A percentile compares a stretch with the other conserved stretches of the same genome.
These are phyloP conservation scores for Fragilaria crotonensis DNA, from an alignment of 108 stramenopile genomes.

Conservation along the genomic window DNA sequence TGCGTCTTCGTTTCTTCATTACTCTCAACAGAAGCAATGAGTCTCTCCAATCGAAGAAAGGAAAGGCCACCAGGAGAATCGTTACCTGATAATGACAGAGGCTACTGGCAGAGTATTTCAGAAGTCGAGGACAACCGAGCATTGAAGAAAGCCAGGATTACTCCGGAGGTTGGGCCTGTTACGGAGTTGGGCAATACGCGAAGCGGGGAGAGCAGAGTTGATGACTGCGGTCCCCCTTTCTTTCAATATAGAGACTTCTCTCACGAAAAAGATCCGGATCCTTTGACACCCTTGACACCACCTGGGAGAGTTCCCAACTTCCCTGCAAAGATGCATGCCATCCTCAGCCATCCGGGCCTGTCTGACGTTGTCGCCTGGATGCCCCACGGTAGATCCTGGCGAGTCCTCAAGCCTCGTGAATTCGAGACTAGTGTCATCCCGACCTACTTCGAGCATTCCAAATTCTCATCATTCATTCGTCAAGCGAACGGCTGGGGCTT, in stretches of 20 bases:
- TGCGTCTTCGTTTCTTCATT: too few species aligned
- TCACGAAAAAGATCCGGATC: constrained; percentile 43
- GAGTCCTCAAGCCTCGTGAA: constrained; percentile 60
- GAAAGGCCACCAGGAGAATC: too few species aligned
- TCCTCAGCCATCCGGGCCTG: constrained; percentile 46
- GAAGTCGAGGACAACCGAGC: too few species aligned
- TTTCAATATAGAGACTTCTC: constrained; percentile 60
- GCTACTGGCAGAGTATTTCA: too few species aligned
- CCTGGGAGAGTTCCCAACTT: constrained; percentile 62
- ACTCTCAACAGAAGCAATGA: too few species aligned
- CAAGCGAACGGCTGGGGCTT: constrained; percentile 75
- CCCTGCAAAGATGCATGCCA: constrained; percentile 69
- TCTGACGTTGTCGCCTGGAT: constrained; percentile 57
- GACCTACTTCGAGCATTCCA: constrained; percentile 58
- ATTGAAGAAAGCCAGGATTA: too few species aligned
- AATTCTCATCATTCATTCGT: constrained; percentile 54
- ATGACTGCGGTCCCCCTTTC: constrained; percentile 26
- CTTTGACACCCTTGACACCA: constrained; percentile 47
- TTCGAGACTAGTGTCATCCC: constrained; percentile 58
- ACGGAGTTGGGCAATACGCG: too few species aligned
- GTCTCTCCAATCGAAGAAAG: too few species aligned
- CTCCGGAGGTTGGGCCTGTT: too few species aligned
- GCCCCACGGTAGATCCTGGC: constrained; percentile 67
- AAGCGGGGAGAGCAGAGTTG: too few species aligned
- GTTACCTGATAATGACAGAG: too few species aligned